phyloP scores from a whole-genome alignment of 192 early-diverging fungal species.

The Backusella circina region DNA sequence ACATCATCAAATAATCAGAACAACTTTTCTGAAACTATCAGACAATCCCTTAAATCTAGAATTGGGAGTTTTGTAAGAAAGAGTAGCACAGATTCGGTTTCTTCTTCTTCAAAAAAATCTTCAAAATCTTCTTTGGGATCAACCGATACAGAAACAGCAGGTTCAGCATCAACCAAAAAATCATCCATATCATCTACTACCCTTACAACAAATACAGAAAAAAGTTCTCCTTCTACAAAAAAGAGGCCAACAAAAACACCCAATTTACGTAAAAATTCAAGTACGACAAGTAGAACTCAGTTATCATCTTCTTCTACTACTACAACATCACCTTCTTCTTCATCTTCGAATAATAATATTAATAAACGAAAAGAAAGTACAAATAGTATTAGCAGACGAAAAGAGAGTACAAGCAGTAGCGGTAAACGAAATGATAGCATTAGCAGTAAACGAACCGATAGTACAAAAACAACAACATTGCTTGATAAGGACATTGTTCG shows the following conservation, averaged over 20 bases:
- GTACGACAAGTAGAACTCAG: neutral
- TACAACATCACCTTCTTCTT: neutral
- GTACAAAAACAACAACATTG: neutral
- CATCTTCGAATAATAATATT: neutral
- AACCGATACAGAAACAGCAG: slow-evolving; percentile 7
- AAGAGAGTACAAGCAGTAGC: neutral
- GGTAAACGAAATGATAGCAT: neutral
- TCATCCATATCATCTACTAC: slow-evolving; percentile 6
- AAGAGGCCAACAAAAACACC: neutral
- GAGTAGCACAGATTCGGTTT: neutral
- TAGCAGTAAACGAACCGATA: neutral
- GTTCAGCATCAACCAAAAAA: slow-evolving; percentile 33
- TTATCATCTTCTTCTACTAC: neutral
- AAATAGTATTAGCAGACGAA: neutral
- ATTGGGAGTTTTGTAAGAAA: neutral
- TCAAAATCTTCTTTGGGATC: slow-evolving; percentile 2
- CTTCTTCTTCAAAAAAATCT: neutral
- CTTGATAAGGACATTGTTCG: neutral
- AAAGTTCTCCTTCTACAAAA: slow-evolving; percentile 17
- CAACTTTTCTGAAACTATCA: neutral
- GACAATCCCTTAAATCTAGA: neutral
- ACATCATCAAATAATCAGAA: neutral
- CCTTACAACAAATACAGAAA: neutral
- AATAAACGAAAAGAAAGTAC: neutral
- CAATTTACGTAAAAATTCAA: slow-evolving; percentile 13